Percentiles rank a stretch among this genome's conserved stretches.
Conservation (phyloP, 306 rosid species). For the Cercis canadensis region DNA sequence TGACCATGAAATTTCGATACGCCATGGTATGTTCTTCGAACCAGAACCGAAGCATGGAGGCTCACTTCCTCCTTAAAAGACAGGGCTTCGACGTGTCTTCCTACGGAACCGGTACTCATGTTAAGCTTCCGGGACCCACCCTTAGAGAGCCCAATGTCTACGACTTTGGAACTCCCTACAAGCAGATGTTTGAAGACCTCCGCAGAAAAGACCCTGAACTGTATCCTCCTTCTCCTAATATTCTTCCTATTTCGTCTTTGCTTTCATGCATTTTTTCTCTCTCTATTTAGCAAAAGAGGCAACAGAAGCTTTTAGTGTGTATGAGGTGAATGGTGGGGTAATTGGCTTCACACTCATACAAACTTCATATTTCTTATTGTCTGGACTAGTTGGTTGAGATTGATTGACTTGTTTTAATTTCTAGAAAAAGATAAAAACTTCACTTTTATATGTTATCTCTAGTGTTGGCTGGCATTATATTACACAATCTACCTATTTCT, state of each 20-base stretch:
- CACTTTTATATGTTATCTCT: neutral
- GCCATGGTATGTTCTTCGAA: constrained; percentile 97
- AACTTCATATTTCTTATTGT: neutral
- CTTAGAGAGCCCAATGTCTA: constrained; percentile 95
- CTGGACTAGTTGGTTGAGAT: neutral
- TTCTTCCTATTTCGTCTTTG: neutral
- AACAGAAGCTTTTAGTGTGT: no score
- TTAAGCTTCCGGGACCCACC: constrained; percentile 97
- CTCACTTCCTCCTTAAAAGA: constrained; percentile 78
- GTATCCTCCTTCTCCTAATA: constrained; percentile 55
- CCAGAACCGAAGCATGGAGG: constrained; percentile 98
- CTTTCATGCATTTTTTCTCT: constrained; percentile 5
- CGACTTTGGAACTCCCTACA: constrained; percentile 95
- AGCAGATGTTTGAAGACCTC: constrained; percentile 85
- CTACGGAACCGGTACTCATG: constrained; percentile 92
- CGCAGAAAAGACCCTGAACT: constrained; percentile 91
- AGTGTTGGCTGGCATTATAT: neutral
- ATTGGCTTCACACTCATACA: neutral
- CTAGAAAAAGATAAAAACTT: neutral
- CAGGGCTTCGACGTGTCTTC: constrained; percentile 88
- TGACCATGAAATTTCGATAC: constrained; percentile 63
- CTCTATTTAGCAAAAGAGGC: no score
- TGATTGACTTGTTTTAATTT: constrained; percentile 12
- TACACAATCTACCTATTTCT: neutral
- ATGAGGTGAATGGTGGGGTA: neutral